Percentiles rank a stretch among this genome's conserved stretches.
phyloP scores from a whole-genome alignment of 495 filamentous ascomycete genomes.

The Oleoguttula mirabilis region DNA sequence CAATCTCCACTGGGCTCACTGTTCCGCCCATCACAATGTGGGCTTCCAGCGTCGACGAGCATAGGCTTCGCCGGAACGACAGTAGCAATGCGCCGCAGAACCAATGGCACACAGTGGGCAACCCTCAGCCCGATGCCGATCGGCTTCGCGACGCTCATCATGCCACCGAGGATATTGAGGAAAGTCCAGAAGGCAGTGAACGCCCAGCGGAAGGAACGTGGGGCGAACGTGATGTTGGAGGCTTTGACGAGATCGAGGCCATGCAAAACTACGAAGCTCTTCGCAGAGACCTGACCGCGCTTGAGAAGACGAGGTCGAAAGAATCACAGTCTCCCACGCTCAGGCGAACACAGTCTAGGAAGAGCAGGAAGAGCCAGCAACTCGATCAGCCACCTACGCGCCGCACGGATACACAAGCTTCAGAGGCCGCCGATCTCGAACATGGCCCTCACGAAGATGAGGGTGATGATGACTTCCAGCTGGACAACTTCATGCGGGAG shows the following conservation, averaged over 20 bases:
- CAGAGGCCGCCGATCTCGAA: constrained; percentile 20
- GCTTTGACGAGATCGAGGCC: constrained; percentile 48
- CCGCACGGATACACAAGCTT: constrained; percentile 7
- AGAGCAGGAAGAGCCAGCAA: constrained; percentile 4
- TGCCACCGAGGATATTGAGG: constrained; percentile 12
- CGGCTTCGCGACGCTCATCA: neutral
- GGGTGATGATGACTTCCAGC: constrained; percentile 50
- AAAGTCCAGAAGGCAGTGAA: neutral
- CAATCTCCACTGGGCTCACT: neutral
- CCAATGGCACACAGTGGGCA: constrained; percentile 19
- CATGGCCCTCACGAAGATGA: constrained; percentile 27
- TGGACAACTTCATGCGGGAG: constrained; percentile 63
- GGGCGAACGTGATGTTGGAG: constrained; percentile 60
- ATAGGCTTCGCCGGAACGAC: constrained; percentile 8
- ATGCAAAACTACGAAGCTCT: constrained; percentile 64
- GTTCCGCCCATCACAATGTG: constrained; percentile 8
- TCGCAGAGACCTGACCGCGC: constrained; percentile 48
- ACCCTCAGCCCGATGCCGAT: constrained; percentile 6
- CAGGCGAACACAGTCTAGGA: constrained; percentile 4
- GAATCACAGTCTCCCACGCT: constrained; percentile 1
- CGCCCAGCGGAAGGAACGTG: constrained; percentile 47
- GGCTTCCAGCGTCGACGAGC: constrained; percentile 8
- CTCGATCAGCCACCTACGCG: constrained; percentile 21
- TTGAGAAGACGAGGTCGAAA: constrained; percentile 43
- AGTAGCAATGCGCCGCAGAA: constrained; percentile 6